Conservation (phyloP, 176 grass and related monocot species). For the Tillandsia leiboldiana region DNA sequence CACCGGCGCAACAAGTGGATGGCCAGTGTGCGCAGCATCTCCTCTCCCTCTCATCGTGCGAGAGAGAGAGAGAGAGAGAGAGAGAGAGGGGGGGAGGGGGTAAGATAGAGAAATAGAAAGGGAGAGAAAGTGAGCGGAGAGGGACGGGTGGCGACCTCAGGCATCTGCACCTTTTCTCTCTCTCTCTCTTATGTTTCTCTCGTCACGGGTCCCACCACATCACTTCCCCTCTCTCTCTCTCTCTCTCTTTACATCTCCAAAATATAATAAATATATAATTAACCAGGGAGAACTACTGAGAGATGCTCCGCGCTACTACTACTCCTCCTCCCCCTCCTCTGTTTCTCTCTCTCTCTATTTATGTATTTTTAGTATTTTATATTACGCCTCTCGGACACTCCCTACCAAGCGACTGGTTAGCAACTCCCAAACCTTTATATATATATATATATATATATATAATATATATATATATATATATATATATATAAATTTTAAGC, state of each 20-base stretch:
- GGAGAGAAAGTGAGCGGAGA: background rate
- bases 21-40: background rate
- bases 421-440: background rate
- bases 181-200: background rate
- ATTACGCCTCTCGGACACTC: background rate
- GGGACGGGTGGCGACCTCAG: background rate
- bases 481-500: too few relatives aligned
- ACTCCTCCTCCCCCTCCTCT: background rate
- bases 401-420: background rate
- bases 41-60: background rate
- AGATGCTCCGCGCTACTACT: background rate
- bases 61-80: background rate
- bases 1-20: background rate
- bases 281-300: background rate
- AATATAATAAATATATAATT: background rate
- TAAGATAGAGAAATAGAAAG: background rate
- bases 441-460: too few relatives aligned
- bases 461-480: too few relatives aligned
- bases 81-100: background rate
- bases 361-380: background rate
- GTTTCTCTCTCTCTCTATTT: background rate
- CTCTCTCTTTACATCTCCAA: conserved; percentile 4
- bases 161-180: background rate
- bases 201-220: background rate
- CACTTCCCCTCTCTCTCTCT: too few relatives aligned